Evolutionary conservation across 2,329 filamentous ascomycete species (phyloP).

Genomic region (Dactylellina sp.): DNA sequence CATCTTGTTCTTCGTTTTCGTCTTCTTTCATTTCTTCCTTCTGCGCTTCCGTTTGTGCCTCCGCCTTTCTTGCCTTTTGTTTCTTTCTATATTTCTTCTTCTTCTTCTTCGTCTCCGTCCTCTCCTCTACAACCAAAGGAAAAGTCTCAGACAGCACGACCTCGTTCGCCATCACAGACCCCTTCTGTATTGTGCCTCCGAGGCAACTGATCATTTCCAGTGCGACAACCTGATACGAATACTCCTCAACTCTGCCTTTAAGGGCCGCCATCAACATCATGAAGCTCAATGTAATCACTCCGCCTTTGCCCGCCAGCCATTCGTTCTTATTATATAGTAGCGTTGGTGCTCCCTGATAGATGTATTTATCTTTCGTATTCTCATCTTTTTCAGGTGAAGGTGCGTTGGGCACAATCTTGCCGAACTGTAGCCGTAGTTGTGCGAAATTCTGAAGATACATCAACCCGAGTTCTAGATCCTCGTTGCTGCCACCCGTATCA

Average conservation of each 20-base stretch:
- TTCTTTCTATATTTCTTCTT: not conserved
- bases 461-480: not conserved
- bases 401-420: not conserved
- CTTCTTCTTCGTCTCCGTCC: conserved; percentile 7
- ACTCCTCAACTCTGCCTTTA: not conserved
- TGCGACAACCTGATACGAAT: not conserved
- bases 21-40: not conserved
- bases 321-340: conserved; percentile 2
- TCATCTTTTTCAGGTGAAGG: not conserved
- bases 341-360: conserved; percentile 1
- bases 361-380: not conserved
- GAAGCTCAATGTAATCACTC: conserved; percentile 4
- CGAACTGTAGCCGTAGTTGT: conserved; percentile 1
- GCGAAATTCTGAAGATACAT: not conserved
- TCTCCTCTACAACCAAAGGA: conserved; percentile 3
- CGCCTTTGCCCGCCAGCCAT: conserved; percentile 1
- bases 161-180: not conserved
- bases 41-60: not conserved
- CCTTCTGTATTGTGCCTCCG: not conserved
- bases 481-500: not conserved
- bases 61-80: not conserved
- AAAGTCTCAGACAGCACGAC: not conserved
- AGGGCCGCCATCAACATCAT: not conserved
- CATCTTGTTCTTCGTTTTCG: no score
- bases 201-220: not conserved